phyloP scores from a whole-genome alignment of 345 rosid species.

The Lepidium aucheri region DNA sequence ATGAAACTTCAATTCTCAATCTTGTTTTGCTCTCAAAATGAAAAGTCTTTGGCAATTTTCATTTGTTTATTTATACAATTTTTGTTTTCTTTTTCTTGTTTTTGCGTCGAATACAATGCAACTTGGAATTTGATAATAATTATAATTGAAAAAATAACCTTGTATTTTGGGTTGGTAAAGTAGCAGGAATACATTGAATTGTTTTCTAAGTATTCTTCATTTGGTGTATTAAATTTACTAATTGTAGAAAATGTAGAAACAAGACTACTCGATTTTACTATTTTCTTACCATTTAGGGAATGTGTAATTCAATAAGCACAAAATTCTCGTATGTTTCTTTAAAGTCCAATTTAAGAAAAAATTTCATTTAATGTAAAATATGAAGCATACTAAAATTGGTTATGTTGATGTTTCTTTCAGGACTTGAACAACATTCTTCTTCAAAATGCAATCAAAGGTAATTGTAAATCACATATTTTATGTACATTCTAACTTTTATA shows the following conservation, averaged over 20 bases:
- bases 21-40: too few species aligned
- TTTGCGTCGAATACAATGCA: too few species aligned
- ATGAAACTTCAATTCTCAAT: too few species aligned
- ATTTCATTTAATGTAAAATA: background rate
- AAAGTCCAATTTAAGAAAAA: background rate
- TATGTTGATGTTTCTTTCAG: constrained; percentile 31
- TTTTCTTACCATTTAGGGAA: background rate
- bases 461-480: background rate
- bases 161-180: background rate
- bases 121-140: too few species aligned
- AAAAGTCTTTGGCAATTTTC: too few species aligned
- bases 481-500: background rate
- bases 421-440: constrained; percentile 48
- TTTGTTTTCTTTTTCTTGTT: too few species aligned
- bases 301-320: background rate
- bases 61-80: too few species aligned
- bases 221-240: background rate
- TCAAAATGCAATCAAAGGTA: constrained; percentile 61
- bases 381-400: background rate
- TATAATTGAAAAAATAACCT: background rate
- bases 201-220: background rate
- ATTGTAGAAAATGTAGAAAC: background rate
- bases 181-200: background rate
- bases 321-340: background rate
- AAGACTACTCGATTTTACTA: background rate